These are phyloP conservation scores for Dipteronia dyeriana DNA, from an alignment of 345 rosid species.

Conservation along the genomic window DNA sequence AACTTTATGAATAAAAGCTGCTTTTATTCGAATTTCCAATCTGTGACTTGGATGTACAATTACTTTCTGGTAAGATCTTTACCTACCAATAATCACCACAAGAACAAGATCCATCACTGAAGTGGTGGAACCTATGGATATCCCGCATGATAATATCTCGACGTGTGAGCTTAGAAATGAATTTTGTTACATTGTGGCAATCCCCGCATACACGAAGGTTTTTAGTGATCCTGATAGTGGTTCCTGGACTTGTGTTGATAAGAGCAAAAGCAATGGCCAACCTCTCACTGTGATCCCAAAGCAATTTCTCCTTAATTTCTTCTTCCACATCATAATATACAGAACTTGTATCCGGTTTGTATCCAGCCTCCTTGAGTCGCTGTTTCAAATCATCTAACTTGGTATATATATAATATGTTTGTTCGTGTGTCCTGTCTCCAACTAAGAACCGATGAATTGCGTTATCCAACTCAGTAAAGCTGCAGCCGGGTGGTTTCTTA, in stretches of 20 bases:
- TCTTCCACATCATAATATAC: no score
- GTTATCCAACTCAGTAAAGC: slow-evolving; percentile 29
- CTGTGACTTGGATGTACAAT: not conserved
- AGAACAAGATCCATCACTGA: slow-evolving; percentile 15
- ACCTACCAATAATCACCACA: slow-evolving; percentile 14
- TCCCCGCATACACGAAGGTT: slow-evolving; percentile 24
- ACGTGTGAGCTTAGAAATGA: slow-evolving; percentile 24
- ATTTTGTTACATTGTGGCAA: slow-evolving; percentile 20
- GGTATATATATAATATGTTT: slow-evolving; percentile 16
- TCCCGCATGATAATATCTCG: slow-evolving; percentile 25
- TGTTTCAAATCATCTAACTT: slow-evolving; percentile 22
- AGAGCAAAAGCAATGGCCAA: slow-evolving; percentile 29
- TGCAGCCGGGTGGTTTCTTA: slow-evolving; percentile 24
- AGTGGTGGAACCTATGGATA: slow-evolving; percentile 25
- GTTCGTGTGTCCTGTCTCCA: slow-evolving; percentile 29
- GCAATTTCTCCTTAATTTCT: no score
- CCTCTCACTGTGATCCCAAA: slow-evolving; percentile 27
- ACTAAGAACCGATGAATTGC: slow-evolving; percentile 19
- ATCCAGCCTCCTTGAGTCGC: slow-evolving; percentile 16
- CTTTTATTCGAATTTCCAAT: not conserved
- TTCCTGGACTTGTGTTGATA: slow-evolving; percentile 23
- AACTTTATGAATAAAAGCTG: slow-evolving; percentile 11
- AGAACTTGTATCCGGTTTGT: slow-evolving; percentile 28
- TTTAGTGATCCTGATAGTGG: slow-evolving; percentile 25
- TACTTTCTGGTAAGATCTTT: not conserved